Percentiles rank a stretch among this genome's conserved stretches.
These are phyloP conservation scores for Cystobasidium sp. DNA, from an alignment of 1,284 basidiomycete genomes.

Conservation along the genomic window DNA sequence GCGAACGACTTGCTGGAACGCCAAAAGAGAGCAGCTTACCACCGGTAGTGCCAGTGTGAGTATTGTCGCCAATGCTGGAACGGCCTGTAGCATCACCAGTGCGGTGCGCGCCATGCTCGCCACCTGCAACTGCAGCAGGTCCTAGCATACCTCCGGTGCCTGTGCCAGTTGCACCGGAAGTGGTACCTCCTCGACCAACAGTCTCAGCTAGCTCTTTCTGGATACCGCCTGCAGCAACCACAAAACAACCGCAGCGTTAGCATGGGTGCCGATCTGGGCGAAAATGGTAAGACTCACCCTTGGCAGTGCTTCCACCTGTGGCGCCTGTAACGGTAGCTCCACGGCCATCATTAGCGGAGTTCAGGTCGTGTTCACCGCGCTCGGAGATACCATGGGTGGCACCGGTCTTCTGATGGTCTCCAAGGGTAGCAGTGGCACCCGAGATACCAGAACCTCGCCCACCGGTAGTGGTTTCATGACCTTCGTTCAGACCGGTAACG, in stretches of 20 bases:
- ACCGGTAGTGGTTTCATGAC: not conserved
- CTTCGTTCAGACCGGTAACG: slow-evolving; percentile 10
- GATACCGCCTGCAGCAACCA: not conserved
- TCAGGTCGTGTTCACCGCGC: not conserved
- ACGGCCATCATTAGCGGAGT: not conserved
- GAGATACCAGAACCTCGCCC: not conserved
- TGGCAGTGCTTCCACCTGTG: not conserved
- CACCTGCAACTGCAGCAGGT: slow-evolving; percentile 4
- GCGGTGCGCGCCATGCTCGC: not conserved
- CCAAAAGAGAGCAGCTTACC: not conserved
- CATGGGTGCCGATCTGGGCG: not conserved
- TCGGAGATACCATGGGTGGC: slow-evolving; percentile 16
- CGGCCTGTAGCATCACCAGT: slow-evolving; percentile 10
- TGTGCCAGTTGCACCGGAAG: not conserved
- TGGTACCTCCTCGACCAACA: slow-evolving; percentile 3
- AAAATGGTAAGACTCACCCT: not conserved
- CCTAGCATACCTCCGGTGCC: slow-evolving; percentile 3
- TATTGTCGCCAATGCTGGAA: not conserved
- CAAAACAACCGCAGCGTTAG: not conserved
- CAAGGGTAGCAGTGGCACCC: slow-evolving; percentile 3
- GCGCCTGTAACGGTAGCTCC: not conserved
- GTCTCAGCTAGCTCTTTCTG: slow-evolving; percentile 7
- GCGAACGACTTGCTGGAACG: not conserved
- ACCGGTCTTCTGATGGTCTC: no score
- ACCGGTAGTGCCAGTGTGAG: not conserved